phyloP scores from a whole-genome alignment of 768 basidiomycete species.

The Scleroderma bovista region DNA sequence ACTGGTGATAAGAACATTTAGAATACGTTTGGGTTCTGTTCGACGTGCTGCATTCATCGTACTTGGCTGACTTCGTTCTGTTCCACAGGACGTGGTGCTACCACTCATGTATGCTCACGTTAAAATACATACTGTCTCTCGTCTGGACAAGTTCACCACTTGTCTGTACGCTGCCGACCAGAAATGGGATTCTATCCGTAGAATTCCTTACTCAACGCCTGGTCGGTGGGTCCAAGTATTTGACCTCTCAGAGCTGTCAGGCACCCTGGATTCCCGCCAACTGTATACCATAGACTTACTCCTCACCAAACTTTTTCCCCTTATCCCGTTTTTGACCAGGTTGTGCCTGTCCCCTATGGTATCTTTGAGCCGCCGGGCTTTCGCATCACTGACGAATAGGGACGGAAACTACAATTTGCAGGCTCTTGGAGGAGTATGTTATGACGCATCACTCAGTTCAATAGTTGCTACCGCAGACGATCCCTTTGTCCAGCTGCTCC shows the following conservation, averaged over 20 bases:
- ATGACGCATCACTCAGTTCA: slow-evolving; percentile 32
- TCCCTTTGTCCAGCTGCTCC: slow-evolving; percentile 52
- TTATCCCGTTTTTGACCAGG: slow-evolving; percentile 57
- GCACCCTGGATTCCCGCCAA: slow-evolving; percentile 38
- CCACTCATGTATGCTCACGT: slow-evolving; percentile 63
- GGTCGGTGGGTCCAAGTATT: slow-evolving; percentile 81
- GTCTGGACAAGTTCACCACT: slow-evolving; percentile 54
- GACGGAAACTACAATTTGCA: slow-evolving; percentile 47
- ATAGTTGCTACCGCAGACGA: slow-evolving; percentile 36
- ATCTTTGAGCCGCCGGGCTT: slow-evolving; percentile 53
- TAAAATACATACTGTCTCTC: slow-evolving; percentile 34
- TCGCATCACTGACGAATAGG: slow-evolving; percentile 46
- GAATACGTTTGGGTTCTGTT: too few relatives aligned
- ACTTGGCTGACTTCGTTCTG: slow-evolving; percentile 10
- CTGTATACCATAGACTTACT: slow-evolving; percentile 55
- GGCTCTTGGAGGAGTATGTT: slow-evolving; percentile 50
- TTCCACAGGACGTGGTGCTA: slow-evolving; percentile 52
- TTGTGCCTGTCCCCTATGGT: slow-evolving; percentile 53
- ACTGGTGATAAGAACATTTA: neutral
- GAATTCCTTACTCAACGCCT: slow-evolving; percentile 82
- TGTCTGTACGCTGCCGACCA: slow-evolving; percentile 59
- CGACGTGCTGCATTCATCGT: neutral
- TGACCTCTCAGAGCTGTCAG: slow-evolving; percentile 56
- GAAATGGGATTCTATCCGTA: slow-evolving; percentile 83
- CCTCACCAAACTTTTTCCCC: slow-evolving; percentile 57